Conservation (phyloP, 2,329 filamentous ascomycete genomes). For the Colletotrichum acutatum region DNA sequence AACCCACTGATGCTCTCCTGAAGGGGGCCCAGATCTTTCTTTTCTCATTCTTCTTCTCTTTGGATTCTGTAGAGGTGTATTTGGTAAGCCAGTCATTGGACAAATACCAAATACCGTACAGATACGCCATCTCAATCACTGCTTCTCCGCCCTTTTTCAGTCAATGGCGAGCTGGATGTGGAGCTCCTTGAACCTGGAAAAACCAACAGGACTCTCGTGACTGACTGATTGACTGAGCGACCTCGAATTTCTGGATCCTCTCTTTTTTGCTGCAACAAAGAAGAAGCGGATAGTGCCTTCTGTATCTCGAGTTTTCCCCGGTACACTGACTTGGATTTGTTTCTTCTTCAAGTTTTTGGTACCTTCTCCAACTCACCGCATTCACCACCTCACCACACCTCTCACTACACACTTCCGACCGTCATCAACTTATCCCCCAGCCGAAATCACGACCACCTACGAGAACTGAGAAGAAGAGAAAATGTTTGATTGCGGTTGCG, state of each 20-base stretch:
- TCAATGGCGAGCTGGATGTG: slow-evolving; percentile 34
- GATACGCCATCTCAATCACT: neutral
- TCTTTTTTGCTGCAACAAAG: slow-evolving; percentile 4
- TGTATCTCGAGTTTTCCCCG: neutral
- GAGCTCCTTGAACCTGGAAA: slow-evolving; percentile 32
- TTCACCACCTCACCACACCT: neutral
- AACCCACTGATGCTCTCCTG: slow-evolving; percentile 24
- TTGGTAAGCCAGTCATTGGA: neutral
- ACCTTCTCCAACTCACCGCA: neutral
- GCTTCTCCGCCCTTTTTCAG: neutral
- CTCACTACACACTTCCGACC: neutral
- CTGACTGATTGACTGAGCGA: slow-evolving; percentile 1
- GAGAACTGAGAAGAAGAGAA: neutral
- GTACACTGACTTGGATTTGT: neutral
- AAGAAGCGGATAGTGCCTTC: neutral
- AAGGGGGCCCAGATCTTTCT: neutral
- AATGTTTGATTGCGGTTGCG: slow-evolving; percentile 14
- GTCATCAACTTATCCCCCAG: neutral
- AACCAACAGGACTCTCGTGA: slow-evolving; percentile 33
- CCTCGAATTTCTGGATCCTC: neutral
- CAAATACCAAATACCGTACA: too few relatives aligned
- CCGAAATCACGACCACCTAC: neutral
- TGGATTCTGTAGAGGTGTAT: neutral
- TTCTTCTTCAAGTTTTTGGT: neutral
- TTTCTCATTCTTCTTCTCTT: neutral